These are phyloP conservation scores for Phytophthora cajani DNA, from an alignment of 352 stramenopile genomes.

Conservation along the genomic window DNA sequence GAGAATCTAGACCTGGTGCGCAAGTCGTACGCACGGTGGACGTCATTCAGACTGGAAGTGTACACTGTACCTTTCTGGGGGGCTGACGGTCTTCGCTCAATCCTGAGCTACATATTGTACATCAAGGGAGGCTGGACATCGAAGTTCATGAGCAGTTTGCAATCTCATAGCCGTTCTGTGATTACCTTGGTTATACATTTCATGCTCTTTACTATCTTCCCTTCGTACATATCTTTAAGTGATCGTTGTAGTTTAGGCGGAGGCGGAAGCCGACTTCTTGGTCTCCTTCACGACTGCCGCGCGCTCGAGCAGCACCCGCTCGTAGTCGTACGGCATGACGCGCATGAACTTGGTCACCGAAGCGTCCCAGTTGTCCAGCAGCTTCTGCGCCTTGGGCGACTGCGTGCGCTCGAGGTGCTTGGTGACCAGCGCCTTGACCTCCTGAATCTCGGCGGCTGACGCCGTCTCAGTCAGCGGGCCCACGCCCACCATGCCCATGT, in stretches of 20 bases:
- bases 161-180: slow-evolving; percentile 7
- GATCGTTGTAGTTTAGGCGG: slow-evolving; percentile 27
- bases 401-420: slow-evolving; percentile 91
- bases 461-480: slow-evolving; percentile 76
- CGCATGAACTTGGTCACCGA: slow-evolving; percentile 59
- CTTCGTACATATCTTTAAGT: slow-evolving; percentile 27
- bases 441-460: slow-evolving; percentile 69
- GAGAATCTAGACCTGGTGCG: too few species aligned
- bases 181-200: slow-evolving; percentile 3
- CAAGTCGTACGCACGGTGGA: too few species aligned
- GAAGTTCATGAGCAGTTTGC: neutral
- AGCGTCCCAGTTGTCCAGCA: slow-evolving; percentile 93
- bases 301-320: slow-evolving; percentile 61
- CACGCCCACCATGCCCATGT: slow-evolving; percentile 95
- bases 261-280: slow-evolving; percentile 35
- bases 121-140: too few species aligned
- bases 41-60: too few species aligned
- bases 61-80: too few species aligned
- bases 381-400: slow-evolving; percentile 81
- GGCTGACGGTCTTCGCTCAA: too few species aligned
- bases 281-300: slow-evolving; percentile 42
- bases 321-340: slow-evolving; percentile 75
- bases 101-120: too few species aligned
- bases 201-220: slow-evolving; percentile 17
- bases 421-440: slow-evolving; percentile 89